Percentiles rank a stretch among this genome's conserved stretches.
Conservation (phyloP, 257 asterid genomes). For the Schizonepeta tenuifolia region DNA sequence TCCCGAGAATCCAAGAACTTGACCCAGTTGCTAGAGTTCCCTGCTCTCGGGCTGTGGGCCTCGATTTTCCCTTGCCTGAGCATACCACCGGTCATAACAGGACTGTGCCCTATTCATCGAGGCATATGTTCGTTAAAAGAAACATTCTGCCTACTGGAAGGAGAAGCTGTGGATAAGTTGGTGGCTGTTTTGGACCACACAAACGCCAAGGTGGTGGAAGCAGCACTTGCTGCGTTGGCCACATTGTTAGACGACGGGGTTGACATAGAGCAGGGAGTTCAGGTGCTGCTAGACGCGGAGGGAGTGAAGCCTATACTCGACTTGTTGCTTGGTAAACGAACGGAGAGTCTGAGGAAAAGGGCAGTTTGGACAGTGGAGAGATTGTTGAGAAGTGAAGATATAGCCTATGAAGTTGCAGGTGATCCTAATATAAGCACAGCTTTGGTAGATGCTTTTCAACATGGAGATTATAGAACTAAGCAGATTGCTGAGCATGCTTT, state of each 20-base stretch:
- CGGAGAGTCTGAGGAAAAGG: slow-evolving; percentile 68
- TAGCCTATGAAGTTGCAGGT: slow-evolving; percentile 59
- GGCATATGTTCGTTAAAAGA: slow-evolving; percentile 80
- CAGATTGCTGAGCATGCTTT: slow-evolving; percentile 93
- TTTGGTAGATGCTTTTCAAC: slow-evolving; percentile 89
- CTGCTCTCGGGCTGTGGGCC: slow-evolving; percentile 63
- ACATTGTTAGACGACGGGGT: slow-evolving; percentile 85
- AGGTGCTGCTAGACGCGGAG: slow-evolving; percentile 65
- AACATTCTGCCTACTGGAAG: slow-evolving; percentile 82
- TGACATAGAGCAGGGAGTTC: slow-evolving; percentile 72
- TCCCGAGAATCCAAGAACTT: slow-evolving; percentile 74
- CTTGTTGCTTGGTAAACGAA: slow-evolving; percentile 69
- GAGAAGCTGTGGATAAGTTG: slow-evolving; percentile 78
- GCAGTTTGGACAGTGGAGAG: slow-evolving; percentile 95
- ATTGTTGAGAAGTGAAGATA: slow-evolving; percentile 63
- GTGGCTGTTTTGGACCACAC: slow-evolving; percentile 84
- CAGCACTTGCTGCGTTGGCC: slow-evolving; percentile 83
- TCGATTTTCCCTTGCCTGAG: slow-evolving; percentile 75
- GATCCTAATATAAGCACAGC: slow-evolving; percentile 85
- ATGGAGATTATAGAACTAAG: slow-evolving; percentile 80
- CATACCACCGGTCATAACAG: slow-evolving; percentile 58
- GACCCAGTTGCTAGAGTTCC: slow-evolving; percentile 67
- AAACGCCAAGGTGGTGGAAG: slow-evolving; percentile 84
- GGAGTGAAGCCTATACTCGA: slow-evolving; percentile 75
- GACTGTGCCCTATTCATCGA: slow-evolving; percentile 68